Base-by-base conservation (phyloP, 306 rosid genomes). In the Prunus mongolica region DNA sequence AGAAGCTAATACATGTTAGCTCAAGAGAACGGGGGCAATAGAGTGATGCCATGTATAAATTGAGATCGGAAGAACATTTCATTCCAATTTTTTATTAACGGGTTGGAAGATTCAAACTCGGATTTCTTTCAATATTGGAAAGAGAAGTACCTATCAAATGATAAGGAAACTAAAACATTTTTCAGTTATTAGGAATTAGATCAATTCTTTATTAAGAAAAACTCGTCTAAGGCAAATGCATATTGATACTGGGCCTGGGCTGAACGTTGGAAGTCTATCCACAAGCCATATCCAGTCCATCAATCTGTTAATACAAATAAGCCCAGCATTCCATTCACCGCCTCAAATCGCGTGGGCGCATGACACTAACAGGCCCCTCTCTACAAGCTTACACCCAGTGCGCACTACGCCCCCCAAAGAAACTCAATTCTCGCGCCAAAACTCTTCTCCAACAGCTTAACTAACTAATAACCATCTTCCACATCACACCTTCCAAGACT, bases 361-460 rank as follows among this genome's bases (percentile, higher is more conserved):
- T 8, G 46, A 12, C 19, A 11, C 49, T 0, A 34, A 34, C 69
- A 3, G 50, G 27, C 4, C 2, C 3, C 14, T 34, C 4, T 34
- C 16, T 34, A 11, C 60, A 15, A 49, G 3, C 28, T 20, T 15
- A 4, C 5, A 34, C 75, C 72, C 65, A 1, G 20, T 32, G 27
- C 49, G 62, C 62, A 70, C 16, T 70, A 4, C 52, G 20, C 75
- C 14, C 52, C 2, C 11, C 34, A 0, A 32, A 32, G 28, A 62
- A 62, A 8, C 4, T n/a, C 22, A 24, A 8, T 52, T 70, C 74
- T 22, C 71, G 50, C 76, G 76, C 76, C 76, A 72, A 72, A 57
- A 41, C 12, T 41, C 76, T 2, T 8, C 15, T 55, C 6, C 9
- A 34, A 67, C 65, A 12, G 20, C 55, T 4, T 72, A 72, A 72